Percentiles rank a stretch among this genome's conserved stretches.
phyloP scores from a whole-genome alignment of 352 stramenopile genomes.

The Phytophthora sojae region DNA sequence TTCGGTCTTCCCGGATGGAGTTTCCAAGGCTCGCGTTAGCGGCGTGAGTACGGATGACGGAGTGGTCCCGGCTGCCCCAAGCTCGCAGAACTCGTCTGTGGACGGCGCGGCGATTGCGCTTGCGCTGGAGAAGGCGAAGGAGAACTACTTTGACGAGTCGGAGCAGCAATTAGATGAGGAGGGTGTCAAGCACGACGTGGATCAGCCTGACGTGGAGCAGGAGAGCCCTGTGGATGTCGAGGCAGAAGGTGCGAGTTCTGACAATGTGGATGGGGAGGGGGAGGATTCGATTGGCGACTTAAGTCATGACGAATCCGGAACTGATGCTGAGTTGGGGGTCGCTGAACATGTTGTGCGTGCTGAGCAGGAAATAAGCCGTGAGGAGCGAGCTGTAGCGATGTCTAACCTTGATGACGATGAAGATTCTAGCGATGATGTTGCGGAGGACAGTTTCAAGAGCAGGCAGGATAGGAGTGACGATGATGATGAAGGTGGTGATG shows the following conservation, averaged over 20 bases:
- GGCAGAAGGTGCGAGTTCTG: constrained; percentile 42
- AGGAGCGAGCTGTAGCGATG: constrained; percentile 33
- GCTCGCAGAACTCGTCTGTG: constrained; percentile 39
- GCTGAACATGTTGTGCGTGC: constrained; percentile 44
- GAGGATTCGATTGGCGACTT: constrained; percentile 36
- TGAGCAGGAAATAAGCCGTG: constrained; percentile 46
- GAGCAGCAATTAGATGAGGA: constrained; percentile 29
- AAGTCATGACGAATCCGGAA: constrained; percentile 39
- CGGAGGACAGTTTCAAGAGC: constrained; percentile 22
- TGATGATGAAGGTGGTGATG: constrained; percentile 18
- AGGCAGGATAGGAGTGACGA: constrained; percentile 31
- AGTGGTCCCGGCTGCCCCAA: constrained; percentile 15
- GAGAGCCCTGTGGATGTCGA: constrained; percentile 25
- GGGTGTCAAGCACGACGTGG: constrained; percentile 26
- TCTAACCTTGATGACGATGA: constrained; percentile 31
- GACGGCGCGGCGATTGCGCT: constrained; percentile 37
- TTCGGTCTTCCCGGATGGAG: constrained; percentile 23
- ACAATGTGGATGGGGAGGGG: constrained; percentile 29
- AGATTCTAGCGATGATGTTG: constrained; percentile 32
- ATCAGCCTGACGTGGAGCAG: constrained; percentile 45
- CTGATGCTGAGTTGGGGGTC: constrained; percentile 36
- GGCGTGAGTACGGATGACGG: constrained; percentile 10
- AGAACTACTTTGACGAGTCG: constrained; percentile 46
- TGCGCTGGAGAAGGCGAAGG: constrained; percentile 37
- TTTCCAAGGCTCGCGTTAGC: constrained; percentile 12